Evolutionary conservation across 805 yeast species (phyloP).

Genomic region (Clavispora vitiphila): DNA sequence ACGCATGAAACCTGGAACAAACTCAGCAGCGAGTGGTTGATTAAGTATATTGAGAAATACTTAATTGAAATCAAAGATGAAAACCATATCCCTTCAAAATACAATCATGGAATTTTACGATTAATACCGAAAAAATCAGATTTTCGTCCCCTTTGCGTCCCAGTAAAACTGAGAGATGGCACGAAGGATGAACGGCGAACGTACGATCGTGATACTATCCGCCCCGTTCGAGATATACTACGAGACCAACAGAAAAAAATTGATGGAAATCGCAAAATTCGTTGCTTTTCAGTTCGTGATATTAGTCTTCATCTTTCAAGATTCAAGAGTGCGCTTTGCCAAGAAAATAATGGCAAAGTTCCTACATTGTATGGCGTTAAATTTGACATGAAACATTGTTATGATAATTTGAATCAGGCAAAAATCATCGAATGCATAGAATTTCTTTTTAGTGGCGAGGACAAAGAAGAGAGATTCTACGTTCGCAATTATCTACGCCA

Average conservation of each 20-base stretch:
- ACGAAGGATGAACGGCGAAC: not conserved
- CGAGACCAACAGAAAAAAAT: conserved; percentile 10
- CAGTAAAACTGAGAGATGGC: conserved; percentile 19
- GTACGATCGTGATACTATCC: conserved; percentile 32
- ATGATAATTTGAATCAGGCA: conserved; percentile 59
- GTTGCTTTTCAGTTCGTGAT: conserved; percentile 41
- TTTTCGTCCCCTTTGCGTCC: conserved; percentile 58
- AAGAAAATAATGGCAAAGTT: conserved; percentile 10
- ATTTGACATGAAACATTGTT: conserved; percentile 75
- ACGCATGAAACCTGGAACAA: conserved; percentile 55
- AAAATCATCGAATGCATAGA: conserved; percentile 33
- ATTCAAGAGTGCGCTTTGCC: conserved; percentile 28
- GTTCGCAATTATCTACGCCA: conserved; percentile 3
- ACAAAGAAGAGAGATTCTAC: conserved; percentile 9
- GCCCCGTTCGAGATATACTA: conserved; percentile 36
- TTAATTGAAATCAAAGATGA: conserved; percentile 16
- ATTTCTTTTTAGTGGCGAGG: conserved; percentile 15
- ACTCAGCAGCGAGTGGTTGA: conserved; percentile 38
- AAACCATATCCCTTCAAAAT: conserved; percentile 1
- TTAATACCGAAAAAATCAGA: conserved; percentile 57
- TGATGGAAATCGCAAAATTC: conserved; percentile 17
- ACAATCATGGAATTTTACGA: conserved; percentile 39
- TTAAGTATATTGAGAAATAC: conserved; percentile 35
- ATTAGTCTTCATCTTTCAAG: conserved; percentile 33
- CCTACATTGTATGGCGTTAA: conserved; percentile 50